phyloP scores from a whole-genome alignment of 345 rosid genomes.

The Boechera stricta region DNA sequence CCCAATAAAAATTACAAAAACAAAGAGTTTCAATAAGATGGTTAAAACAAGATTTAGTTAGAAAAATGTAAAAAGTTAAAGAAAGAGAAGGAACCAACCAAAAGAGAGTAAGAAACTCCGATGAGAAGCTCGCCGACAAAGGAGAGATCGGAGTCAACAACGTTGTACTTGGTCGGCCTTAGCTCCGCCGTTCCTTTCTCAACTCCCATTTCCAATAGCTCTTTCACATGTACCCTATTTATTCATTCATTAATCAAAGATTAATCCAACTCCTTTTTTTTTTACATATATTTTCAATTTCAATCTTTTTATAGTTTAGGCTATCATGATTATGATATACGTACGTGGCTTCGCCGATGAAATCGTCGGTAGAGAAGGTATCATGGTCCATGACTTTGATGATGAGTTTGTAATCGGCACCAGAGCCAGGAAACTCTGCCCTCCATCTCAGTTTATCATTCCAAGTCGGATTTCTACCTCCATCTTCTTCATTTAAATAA shows the following conservation, averaged over 20 bases:
- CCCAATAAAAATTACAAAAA: background rate
- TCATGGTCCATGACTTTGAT: slow-evolving; percentile 89
- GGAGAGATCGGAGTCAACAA: slow-evolving; percentile 50
- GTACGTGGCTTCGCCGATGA: slow-evolving; percentile 76
- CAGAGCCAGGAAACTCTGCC: slow-evolving; percentile 81
- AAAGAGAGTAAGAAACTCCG: slow-evolving; percentile 56
- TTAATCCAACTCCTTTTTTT: background rate
- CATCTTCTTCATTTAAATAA: slow-evolving; percentile 27
- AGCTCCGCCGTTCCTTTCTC: slow-evolving; percentile 73
- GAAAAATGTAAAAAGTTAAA: background rate
- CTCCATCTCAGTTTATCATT: slow-evolving; percentile 67
- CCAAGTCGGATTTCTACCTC: slow-evolving; percentile 67
- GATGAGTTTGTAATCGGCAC: slow-evolving; percentile 59
- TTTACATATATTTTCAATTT: too few species aligned
- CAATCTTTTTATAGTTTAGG: too few species aligned
- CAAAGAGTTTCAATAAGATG: background rate
- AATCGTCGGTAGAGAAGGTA: slow-evolving; percentile 74
- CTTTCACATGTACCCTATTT: slow-evolving; percentile 71
- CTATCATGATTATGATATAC: slow-evolving; percentile 9
- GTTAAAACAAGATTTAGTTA: background rate
- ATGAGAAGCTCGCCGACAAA: slow-evolving; percentile 78
- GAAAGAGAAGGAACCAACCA: slow-evolving; percentile 11
- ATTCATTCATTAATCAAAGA: slow-evolving; percentile 1
- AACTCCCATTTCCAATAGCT: slow-evolving; percentile 72
- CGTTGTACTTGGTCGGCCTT: slow-evolving; percentile 63